Base-by-base conservation (phyloP, 306 rosid genomes). In the Lablab purpureus region DNA sequence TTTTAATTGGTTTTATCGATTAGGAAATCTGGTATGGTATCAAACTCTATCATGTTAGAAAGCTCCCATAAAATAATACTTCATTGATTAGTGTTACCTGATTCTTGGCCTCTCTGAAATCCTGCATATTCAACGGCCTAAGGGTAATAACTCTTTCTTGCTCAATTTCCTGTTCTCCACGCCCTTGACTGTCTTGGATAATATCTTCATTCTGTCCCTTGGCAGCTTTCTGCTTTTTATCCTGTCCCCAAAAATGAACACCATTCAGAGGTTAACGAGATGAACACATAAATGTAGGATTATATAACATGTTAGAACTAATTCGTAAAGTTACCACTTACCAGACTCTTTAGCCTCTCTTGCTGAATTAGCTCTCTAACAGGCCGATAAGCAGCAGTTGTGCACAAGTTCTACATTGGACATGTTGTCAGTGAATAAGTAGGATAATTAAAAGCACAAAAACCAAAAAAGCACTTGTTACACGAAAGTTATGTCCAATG, bases 311-410 rank as follows among this genome's bases (percentile, higher is more conserved):
- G 10, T 69, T 76, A 3, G 28, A 79, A 49, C 52, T 25, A 14
- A 36, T 62, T 40, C 41, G 14, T 6, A 18, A 17, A 56, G 82
- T 77, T 18, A 19, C 18, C 50, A 66, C 55, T 67, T 85, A 93
- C 99, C 89, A 86, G 59, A 75, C 80, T 91, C 86, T 91, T 96
- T 2, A 82, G 49, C 62, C 97, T 90, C 85, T 96, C 99, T 82
- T 90, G 90, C 78, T 91, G 91, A 83, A 93, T 96, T 73, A 91
- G 76, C 66, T 91, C 98, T 84, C 97, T 79, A 23, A 96, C 98
- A 9, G 98, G 99, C 15, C 96, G 76, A 80, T 96, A 96, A 1
- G 98, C 99, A 55, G 99, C 97, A 17, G 99, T 91, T 18, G 90
- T 89, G 89, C 99, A 96, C 66, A 96, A 74, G 82, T 87, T 96